Percentiles rank a stretch among this genome's conserved stretches.
Evolutionary conservation across 1,284 basidiomycete species (phyloP).

Genomic region (Farysia itapuensis): DNA sequence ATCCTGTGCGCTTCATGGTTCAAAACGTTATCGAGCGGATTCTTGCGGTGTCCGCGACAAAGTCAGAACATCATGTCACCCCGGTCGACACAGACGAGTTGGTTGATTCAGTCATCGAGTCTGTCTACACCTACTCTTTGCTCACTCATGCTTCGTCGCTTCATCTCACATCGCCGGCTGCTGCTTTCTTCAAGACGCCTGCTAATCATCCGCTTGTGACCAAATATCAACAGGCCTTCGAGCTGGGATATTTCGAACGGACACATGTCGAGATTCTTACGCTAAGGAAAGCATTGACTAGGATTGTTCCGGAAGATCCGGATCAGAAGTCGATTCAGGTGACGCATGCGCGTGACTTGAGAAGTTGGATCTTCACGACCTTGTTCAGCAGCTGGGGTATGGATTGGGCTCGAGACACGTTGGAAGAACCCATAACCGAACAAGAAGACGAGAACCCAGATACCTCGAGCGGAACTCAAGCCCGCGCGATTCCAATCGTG

Average conservation of each 20-base stretch:
- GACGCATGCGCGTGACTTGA: slow-evolving; percentile 26
- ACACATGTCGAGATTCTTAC: slow-evolving; percentile 27
- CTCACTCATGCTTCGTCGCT: slow-evolving; percentile 25
- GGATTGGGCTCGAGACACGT: slow-evolving; percentile 42
- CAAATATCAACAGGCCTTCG: slow-evolving; percentile 30
- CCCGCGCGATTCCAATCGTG: slow-evolving; percentile 11
- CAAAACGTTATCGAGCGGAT: slow-evolving; percentile 28
- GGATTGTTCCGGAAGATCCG: slow-evolving; percentile 41
- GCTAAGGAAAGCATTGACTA: slow-evolving; percentile 17
- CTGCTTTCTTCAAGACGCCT: slow-evolving; percentile 28
- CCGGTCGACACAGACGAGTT: slow-evolving; percentile 34
- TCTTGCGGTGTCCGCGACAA: slow-evolving; percentile 11
- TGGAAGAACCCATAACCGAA: slow-evolving; percentile 33
- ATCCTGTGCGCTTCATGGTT: slow-evolving; percentile 48
- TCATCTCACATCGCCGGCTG: slow-evolving; percentile 21
- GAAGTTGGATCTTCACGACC: slow-evolving; percentile 33
- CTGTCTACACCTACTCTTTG: slow-evolving; percentile 42
- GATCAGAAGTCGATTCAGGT: slow-evolving; percentile 32
- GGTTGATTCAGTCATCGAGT: slow-evolving; percentile 44
- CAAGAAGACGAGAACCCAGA: slow-evolving; percentile 6
- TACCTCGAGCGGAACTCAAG: neutral
- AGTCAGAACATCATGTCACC: slow-evolving; percentile 20
- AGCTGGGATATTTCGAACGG: slow-evolving; percentile 16
- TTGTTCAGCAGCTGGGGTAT: slow-evolving; percentile 47
- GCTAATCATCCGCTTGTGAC: neutral